phyloP scores from a whole-genome alignment of 139 green algal species.

The Auxenochlorella pyrenoidosa region DNA sequence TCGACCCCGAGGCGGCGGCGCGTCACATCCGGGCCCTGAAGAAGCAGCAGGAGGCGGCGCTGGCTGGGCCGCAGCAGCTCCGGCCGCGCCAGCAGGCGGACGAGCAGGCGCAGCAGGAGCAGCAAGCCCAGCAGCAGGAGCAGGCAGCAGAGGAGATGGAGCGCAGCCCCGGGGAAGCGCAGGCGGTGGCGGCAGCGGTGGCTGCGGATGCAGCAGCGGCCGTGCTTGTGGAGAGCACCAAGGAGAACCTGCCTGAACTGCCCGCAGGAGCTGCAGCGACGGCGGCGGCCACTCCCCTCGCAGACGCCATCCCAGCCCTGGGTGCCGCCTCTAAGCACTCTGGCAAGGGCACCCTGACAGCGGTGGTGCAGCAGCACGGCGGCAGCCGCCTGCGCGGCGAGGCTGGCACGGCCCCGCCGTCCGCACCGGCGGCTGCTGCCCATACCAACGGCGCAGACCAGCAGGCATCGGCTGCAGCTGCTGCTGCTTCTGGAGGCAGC shows the following conservation, averaged over 20 bases:
- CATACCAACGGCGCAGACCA: background rate
- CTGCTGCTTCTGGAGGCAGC: background rate
- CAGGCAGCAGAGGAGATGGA: background rate
- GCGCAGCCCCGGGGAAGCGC: background rate
- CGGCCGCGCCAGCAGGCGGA: constrained; percentile 20
- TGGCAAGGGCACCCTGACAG: constrained; percentile 8
- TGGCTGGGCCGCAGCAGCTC: background rate
- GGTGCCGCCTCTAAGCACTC: background rate
- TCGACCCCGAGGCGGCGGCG: constrained; percentile 19
- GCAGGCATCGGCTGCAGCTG: background rate
- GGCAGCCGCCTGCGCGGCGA: background rate
- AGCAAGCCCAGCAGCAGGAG: constrained; percentile 19
- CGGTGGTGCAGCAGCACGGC: constrained; percentile 12
- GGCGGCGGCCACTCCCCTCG: background rate
- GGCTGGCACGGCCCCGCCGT: background rate
- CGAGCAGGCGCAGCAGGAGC: background rate
- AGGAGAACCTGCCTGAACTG: constrained; percentile 26
- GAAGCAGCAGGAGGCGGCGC: background rate
- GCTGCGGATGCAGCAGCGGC: background rate
- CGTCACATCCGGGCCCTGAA: constrained; percentile 10
- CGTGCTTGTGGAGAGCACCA: constrained; percentile 22
- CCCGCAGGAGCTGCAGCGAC: constrained; percentile 28
- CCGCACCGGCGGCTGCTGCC: background rate
- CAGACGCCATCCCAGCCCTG: background rate
- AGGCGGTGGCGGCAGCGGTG: background rate